Base-by-base conservation (phyloP, 1,139 yeast species). In the Kazachstania sp. region DNA sequence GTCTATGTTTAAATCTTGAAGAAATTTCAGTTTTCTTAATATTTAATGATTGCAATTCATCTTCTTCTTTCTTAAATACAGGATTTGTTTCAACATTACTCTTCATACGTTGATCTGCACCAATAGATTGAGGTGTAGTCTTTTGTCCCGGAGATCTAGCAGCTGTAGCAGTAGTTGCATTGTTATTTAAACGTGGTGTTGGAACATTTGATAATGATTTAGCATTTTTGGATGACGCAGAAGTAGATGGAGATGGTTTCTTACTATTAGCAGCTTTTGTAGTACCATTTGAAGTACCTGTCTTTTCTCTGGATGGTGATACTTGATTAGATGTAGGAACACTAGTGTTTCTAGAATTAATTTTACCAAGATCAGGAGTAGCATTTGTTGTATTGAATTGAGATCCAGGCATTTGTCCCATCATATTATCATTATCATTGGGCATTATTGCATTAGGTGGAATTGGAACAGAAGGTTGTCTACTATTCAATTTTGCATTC, bases 1-100 rank as follows among this genome's bases (percentile, higher is more conserved):
- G 66, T 45, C 68, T 59, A 45, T 63, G 67, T 39, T 64, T 63
- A 39, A 54, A 61, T 40, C 67, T 55, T 5, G 65, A 58, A 16
- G 61, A 53, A 16, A 65, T 53, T 44, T 65, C 68, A 8, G 55
- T 54, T 39, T 63, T 64, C 42, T 58, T 56, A 16, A 54, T 49
- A 36, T 60, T 56, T 51, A 61, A 46, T 26, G 59, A 53, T 31
- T 54, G 58, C 44, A 64, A 48, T 18, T 48, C 50, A 3, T 54
- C 56, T 45, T 62, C 68, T 41, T 65, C 69, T 28, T 54, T 56
- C 45, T 50, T 59, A 46, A 54, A 59, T 12, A 65, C 64, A 48
- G 55, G 57, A 18, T 54, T 58, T 4, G 46, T 46, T 34, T 34
- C 43, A 18, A 15, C 28, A 12, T 11, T 16, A 12, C 8, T n/a